A percentile compares a stretch with the other conserved stretches of the same genome.
phyloP scores from a whole-genome alignment of 106 monocot genomes.

The Triglochin maritima region DNA sequence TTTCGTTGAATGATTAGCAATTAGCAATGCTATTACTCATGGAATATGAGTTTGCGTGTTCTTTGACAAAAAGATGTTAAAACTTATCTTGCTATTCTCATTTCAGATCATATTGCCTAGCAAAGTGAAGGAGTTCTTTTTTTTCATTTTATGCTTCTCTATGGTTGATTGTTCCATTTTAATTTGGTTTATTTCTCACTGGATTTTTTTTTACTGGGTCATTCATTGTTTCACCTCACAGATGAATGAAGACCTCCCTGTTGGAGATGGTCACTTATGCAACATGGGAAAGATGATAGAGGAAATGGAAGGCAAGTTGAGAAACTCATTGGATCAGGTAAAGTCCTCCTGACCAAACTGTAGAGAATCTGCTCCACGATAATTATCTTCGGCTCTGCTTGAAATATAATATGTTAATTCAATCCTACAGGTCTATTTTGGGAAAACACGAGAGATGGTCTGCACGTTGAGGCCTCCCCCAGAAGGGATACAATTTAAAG shows the following conservation, averaged over 20 bases:
- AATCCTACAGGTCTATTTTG: conserved; percentile 76
- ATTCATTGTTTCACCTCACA: conserved; percentile 7
- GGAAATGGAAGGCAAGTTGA: conserved; percentile 94
- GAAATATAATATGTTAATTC: neutral
- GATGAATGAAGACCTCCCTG: conserved; percentile 59
- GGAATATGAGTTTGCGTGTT: no score
- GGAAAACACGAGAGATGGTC: conserved; percentile 99
- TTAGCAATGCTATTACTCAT: no score
- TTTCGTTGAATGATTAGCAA: no score
- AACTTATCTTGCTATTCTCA: no score
- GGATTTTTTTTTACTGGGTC: no score
- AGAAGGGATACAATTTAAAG: conserved; percentile 41
- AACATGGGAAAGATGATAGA: conserved; percentile 99
- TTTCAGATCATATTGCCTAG: no score
- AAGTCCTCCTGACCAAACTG: neutral
- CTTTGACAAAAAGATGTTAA: no score
- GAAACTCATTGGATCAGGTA: conserved; percentile 89
- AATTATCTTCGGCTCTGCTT: neutral
- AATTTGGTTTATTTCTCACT: no score
- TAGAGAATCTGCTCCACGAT: neutral
- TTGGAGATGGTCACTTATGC: conserved; percentile 78
- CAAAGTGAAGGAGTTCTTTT: no score
- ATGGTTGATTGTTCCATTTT: no score
- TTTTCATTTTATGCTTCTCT: no score
- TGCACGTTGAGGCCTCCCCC: conserved; percentile 74